Evolutionary conservation across 140 eudicot genomes (phyloP).

Genomic region (Bidens hawaiensis): DNA sequence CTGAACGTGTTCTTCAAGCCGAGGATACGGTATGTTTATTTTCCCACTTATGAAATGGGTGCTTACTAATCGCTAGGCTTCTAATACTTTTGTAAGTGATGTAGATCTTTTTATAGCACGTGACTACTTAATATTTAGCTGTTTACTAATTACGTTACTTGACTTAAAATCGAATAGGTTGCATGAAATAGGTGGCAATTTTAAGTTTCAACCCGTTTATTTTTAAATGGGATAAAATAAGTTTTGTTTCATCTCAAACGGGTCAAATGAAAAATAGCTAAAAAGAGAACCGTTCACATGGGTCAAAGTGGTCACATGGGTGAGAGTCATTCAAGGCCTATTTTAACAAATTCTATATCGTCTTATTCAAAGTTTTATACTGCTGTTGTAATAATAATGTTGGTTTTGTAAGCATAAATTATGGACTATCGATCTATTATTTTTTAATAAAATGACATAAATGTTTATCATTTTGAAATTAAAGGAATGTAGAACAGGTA

Average conservation of each 20-base stretch:
- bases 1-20: slow-evolving; percentile 47
- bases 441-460: not conserved
- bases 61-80: no score
- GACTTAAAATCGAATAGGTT: not conserved
- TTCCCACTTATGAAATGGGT: no score
- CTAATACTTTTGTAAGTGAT: no score
- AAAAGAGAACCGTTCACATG: not conserved
- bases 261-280: not conserved
- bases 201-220: not conserved
- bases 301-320: not conserved
- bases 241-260: not conserved
- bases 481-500: no score
- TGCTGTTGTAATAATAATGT: no score
- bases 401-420: no score
- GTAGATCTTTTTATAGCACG: no score
- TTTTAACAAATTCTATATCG: not conserved
- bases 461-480: no score
- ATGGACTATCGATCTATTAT: not conserved
- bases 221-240: not conserved
- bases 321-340: not conserved
- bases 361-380: no score
- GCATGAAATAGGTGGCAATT: not conserved
- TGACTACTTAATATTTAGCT: not conserved
- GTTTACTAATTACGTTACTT: no score
- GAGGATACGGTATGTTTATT: slow-evolving; percentile 64